These are phyloP conservation scores for Clavispora carvajalis DNA, from an alignment of 805 yeast species.

Conservation along the genomic window DNA sequence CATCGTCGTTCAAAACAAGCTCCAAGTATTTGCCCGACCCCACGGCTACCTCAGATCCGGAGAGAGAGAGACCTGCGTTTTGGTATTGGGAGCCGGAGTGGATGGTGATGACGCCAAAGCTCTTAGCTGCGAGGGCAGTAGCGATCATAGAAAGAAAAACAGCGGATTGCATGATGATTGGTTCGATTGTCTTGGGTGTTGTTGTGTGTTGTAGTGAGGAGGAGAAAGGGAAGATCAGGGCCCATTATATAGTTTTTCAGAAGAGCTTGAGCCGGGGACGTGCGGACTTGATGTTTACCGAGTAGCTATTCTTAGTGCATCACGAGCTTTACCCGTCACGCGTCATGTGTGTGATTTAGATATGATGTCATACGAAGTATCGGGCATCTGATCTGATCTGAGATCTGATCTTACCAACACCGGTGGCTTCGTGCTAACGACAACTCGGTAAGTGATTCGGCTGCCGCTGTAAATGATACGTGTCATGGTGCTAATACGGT, in stretches of 20 bases:
- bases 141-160: constrained; percentile 18
- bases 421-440: not conserved
- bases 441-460: too few species aligned
- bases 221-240: not conserved
- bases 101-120: constrained; percentile 17
- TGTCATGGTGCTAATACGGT: too few species aligned
- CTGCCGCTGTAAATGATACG: too few species aligned
- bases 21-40: constrained; percentile 8
- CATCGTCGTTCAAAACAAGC: constrained; percentile 21
- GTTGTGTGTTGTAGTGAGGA: not conserved
- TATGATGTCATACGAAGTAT: not conserved
- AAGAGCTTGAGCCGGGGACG: not conserved
- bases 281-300: not conserved
- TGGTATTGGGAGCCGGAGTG: constrained; percentile 25
- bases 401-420: too few species aligned
- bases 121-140: constrained; percentile 21
- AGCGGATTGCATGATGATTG: constrained; percentile 9
- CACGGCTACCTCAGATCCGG: constrained; percentile 7
- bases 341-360: not conserved
- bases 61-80: constrained; percentile 6
- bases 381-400: too few species aligned
- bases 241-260: not conserved
- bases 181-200: not conserved
- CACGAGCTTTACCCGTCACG: not conserved
- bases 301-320: not conserved